phyloP scores from a whole-genome alignment of 2,329 filamentous ascomycete genomes.

The Tolypocladium ophioglossoides region DNA sequence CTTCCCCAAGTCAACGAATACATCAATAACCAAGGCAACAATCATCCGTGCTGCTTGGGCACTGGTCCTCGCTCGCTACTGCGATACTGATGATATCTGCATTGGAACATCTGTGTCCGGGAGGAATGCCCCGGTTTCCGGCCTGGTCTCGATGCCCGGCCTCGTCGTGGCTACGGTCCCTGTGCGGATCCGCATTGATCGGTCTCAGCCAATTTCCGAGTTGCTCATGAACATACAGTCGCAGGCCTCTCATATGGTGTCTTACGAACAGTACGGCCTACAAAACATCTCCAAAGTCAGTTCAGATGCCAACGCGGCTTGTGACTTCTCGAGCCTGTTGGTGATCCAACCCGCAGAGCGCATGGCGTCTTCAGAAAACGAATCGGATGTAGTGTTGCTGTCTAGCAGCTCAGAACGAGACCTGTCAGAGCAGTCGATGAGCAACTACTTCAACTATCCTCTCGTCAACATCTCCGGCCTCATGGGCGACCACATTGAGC shows the following conservation, averaged over 20 bases:
- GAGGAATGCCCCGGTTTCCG: constrained; percentile 13
- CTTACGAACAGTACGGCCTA: constrained; percentile 11
- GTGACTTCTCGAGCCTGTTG: constrained; percentile 15
- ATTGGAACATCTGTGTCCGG: constrained; percentile 18
- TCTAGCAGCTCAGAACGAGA: not conserved
- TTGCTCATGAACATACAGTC: constrained; percentile 7
- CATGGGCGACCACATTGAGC: not conserved
- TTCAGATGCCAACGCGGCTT: constrained; percentile 7
- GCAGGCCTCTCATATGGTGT: constrained; percentile 1
- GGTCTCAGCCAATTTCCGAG: constrained; percentile 3
- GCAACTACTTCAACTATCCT: constrained; percentile 4
- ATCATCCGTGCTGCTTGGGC: constrained; percentile 15
- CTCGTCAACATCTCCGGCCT: constrained; percentile 1
- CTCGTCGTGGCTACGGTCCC: constrained; percentile 20
- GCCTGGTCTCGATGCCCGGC: constrained; percentile 15
- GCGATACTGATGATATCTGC: constrained; percentile 9
- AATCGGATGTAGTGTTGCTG: not conserved
- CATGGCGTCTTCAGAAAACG: not conserved
- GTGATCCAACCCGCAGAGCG: constrained; percentile 12
- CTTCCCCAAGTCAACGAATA: not conserved
- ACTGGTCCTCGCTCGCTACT: constrained; percentile 10
- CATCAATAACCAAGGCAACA: constrained; percentile 7
- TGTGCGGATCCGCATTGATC: constrained; percentile 8
- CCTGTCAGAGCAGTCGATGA: not conserved
- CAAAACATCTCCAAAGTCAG: constrained; percentile 10